Conservation (phyloP, 2,329 filamentous ascomycete genomes). For the Exophiala dermatitidis region DNA sequence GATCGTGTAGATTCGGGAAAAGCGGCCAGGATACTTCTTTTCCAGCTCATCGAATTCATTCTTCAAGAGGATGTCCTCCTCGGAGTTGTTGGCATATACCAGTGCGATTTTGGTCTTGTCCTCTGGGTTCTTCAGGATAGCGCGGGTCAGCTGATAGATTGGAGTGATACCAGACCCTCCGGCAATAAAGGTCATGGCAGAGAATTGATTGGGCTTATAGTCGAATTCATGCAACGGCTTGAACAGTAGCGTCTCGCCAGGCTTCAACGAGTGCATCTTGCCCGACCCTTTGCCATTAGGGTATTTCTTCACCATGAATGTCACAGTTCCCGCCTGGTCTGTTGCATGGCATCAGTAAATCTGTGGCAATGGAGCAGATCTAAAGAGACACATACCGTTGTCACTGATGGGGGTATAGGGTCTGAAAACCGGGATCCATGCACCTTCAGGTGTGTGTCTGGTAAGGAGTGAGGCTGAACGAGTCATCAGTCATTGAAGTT, state of each 20-base stretch:
- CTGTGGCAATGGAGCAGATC: conserved; percentile 29
- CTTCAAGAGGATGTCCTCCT: conserved; percentile 54
- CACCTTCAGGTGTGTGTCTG: conserved; percentile 51
- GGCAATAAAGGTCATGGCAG: conserved; percentile 56
- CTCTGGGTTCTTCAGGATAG: conserved; percentile 54
- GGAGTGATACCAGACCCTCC: conserved; percentile 69
- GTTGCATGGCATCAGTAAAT: conserved; percentile 26
- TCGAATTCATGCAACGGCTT: conserved; percentile 48
- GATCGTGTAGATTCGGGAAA: conserved; percentile 54
- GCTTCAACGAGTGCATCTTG: conserved; percentile 58
- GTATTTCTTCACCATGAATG: conserved; percentile 62
- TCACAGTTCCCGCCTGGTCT: conserved; percentile 54
- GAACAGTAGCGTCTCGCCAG: conserved; percentile 56
- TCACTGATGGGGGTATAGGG: conserved; percentile 61
- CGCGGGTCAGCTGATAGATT: conserved; percentile 56
- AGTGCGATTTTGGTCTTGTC: conserved; percentile 59
- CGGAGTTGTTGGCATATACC: conserved; percentile 59
- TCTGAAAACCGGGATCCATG: conserved; percentile 53
- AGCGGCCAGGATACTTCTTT: conserved; percentile 46
- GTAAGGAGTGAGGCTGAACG: conserved; percentile 51
- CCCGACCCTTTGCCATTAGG: conserved; percentile 57
- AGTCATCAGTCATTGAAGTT: conserved; percentile 2
- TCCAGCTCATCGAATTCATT: conserved; percentile 50
- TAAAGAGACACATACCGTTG: conserved; percentile 35
- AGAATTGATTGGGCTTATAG: conserved; percentile 46